phyloP scores from a whole-genome alignment of 805 yeast species.

The Hanseniaspora clermontiae region DNA sequence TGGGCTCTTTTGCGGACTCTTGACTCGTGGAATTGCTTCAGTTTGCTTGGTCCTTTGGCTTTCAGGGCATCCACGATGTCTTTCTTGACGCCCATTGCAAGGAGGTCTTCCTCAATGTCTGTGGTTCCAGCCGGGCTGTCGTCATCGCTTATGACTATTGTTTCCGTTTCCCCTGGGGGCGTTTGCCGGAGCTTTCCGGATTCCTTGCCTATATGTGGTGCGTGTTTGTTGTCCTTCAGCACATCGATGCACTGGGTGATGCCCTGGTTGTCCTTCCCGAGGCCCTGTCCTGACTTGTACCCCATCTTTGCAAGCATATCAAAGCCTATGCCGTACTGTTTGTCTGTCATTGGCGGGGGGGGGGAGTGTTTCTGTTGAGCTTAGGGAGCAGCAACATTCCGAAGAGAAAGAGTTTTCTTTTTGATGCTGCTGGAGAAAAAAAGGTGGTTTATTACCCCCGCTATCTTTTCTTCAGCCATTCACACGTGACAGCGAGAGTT shows the following conservation, averaged over 20 bases:
- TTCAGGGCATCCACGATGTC: not conserved
- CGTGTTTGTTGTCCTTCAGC: conserved; percentile 32
- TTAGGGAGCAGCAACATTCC: no score
- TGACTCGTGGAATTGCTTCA: not conserved
- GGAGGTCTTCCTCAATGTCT: not conserved
- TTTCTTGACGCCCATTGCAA: not conserved
- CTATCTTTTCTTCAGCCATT: not conserved
- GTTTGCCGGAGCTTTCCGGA: conserved; percentile 27
- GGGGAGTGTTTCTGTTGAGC: no score
- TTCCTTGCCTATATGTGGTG: conserved; percentile 41
- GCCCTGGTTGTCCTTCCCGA: conserved; percentile 66
- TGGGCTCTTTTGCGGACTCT: not conserved
- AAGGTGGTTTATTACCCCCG: no score
- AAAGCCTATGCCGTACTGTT: conserved; percentile 76
- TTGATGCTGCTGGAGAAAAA: not conserved
- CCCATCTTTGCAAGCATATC: conserved; percentile 73
- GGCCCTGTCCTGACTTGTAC: conserved; percentile 66
- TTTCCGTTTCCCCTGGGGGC: conserved; percentile 17
- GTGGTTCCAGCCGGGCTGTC: conserved; percentile 12
- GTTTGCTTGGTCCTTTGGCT: not conserved
- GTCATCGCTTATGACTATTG: conserved; percentile 16
- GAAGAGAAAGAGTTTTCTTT: no score
- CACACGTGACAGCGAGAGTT: not conserved
- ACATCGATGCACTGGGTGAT: conserved; percentile 71
- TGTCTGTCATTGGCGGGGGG: conserved; percentile 10